A percentile compares a stretch with the other conserved stretches of the same genome.
phyloP scores from a whole-genome alignment of 1,139 yeast genomes.

The Taphrina populina region DNA sequence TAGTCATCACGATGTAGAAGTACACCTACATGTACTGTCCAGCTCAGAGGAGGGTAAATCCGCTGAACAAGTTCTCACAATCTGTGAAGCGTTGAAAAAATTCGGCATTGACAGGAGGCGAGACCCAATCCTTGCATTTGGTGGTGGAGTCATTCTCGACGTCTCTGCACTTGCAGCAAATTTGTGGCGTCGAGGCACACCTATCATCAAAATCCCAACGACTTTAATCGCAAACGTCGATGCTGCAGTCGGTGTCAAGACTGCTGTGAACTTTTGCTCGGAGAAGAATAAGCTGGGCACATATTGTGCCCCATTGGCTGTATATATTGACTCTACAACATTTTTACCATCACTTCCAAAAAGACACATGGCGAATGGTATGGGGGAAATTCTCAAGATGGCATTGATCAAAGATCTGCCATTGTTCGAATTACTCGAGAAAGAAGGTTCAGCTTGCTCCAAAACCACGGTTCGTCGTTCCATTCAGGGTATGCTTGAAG shows the following conservation, averaged over 20 bases:
- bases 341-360: slow-evolving; percentile 21
- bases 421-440: slow-evolving; percentile 21
- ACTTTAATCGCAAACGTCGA: slow-evolving; percentile 30
- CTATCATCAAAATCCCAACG: slow-evolving; percentile 32
- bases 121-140: slow-evolving; percentile 32
- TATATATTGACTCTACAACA: slow-evolving; percentile 25
- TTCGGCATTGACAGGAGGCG: slow-evolving; percentile 28
- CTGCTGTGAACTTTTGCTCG: slow-evolving; percentile 29
- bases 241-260: slow-evolving; percentile 33
- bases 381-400: slow-evolving; percentile 35
- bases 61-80: slow-evolving; percentile 21
- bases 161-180: slow-evolving; percentile 32
- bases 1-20: slow-evolving; percentile 23
- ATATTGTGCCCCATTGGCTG: slow-evolving; percentile 32
- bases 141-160: slow-evolving; percentile 32
- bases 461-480: slow-evolving; percentile 22
- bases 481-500: slow-evolving; percentile 34
- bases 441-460: slow-evolving; percentile 16
- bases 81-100: slow-evolving; percentile 24
- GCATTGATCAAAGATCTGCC: slow-evolving; percentile 26
- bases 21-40: slow-evolving; percentile 20
- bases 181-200: slow-evolving; percentile 31
- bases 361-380: slow-evolving; percentile 32
- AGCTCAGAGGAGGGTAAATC: slow-evolving; percentile 28
- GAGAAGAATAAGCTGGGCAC: slow-evolving; percentile 34